Percentiles rank a stretch among this genome's conserved stretches.
phyloP scores from a whole-genome alignment of 768 basidiomycete species.

The Mycena leptocephala region DNA sequence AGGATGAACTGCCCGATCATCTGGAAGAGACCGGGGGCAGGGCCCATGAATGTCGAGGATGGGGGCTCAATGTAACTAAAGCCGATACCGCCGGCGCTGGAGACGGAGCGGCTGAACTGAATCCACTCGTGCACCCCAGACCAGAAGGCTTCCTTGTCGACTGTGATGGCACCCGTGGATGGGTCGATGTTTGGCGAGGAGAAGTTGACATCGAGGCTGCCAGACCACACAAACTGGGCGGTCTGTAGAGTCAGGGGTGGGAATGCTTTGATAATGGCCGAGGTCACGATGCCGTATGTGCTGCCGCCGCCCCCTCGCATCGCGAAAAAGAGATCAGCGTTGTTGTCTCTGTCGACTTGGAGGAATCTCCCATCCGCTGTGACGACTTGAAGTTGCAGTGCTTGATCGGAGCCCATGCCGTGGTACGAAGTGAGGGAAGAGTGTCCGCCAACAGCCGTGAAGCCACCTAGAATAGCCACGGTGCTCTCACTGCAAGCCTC shows the following conservation, averaged over 20 bases:
- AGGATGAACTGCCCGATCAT: neutral
- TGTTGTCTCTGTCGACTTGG: neutral
- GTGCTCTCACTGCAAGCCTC: conserved; percentile 13
- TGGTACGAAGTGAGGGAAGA: neutral
- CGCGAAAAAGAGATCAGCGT: conserved; percentile 3
- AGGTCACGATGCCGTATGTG: conserved; percentile 16
- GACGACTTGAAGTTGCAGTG: conserved; percentile 9
- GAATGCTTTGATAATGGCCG: conserved; percentile 12
- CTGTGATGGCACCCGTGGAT: conserved; percentile 14
- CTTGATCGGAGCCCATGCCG: conserved; percentile 3
- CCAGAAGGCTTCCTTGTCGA: conserved; percentile 16
- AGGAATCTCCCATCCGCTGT: conserved; percentile 10
- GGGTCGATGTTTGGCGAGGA: conserved; percentile 5
- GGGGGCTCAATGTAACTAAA: conserved; percentile 9
- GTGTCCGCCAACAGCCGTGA: neutral
- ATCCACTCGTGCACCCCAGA: conserved; percentile 11
- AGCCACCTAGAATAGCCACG: conserved; percentile 13
- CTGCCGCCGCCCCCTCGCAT: conserved; percentile 16
- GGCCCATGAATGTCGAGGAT: conserved; percentile 12
- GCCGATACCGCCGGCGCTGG: neutral
- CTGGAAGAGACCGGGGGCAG: conserved; percentile 4
- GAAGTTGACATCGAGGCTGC: conserved; percentile 12
- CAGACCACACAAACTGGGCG: conserved; percentile 2
- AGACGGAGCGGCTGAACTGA: conserved; percentile 15
- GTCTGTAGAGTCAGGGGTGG: conserved; percentile 14